Conservation (phyloP, 2,329 filamentous ascomycete genomes). For the Fusarium scirpi region DNA sequence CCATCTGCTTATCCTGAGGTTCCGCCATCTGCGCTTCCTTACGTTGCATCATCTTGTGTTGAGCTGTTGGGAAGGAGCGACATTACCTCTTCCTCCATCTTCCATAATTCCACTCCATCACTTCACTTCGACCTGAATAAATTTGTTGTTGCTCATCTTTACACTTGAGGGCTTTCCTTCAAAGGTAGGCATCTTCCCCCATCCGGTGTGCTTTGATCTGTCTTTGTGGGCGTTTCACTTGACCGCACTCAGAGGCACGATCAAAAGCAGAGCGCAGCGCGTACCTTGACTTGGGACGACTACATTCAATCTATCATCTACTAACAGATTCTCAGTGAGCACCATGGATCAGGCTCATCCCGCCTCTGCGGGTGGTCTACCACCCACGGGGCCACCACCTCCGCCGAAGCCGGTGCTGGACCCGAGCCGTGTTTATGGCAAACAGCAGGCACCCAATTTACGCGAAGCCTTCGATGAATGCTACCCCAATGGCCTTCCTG, state of each 20-base stretch:
- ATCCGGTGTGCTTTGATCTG: background rate
- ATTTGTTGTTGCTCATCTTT: background rate
- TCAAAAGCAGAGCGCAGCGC: background rate
- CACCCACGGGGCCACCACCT: slow-evolving; percentile 25
- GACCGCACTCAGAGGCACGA: background rate
- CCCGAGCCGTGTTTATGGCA: slow-evolving; percentile 41
- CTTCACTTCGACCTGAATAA: background rate
- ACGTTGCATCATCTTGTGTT: slow-evolving; percentile 2
- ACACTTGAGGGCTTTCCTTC: slow-evolving; percentile 3
- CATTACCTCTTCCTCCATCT: background rate
- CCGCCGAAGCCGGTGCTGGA: slow-evolving; percentile 27
- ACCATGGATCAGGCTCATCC: slow-evolving; percentile 33
- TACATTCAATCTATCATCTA: background rate
- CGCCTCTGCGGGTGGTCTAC: slow-evolving; percentile 15
- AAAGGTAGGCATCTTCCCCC: slow-evolving; percentile 17
- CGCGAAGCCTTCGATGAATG: slow-evolving; percentile 46
- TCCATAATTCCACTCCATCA: background rate
- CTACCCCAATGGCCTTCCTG: slow-evolving; percentile 54
- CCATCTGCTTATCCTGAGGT: slow-evolving; percentile 5
- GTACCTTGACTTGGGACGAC: background rate
- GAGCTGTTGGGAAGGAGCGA: slow-evolving; percentile 22
- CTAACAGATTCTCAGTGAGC: slow-evolving; percentile 26
- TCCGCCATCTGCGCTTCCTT: slow-evolving; percentile 1
- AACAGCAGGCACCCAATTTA: slow-evolving; percentile 42
- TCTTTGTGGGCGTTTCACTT: background rate